phyloP scores from a whole-genome alignment of 148 eudicot genomes.

The Drosera capensis region DNA sequence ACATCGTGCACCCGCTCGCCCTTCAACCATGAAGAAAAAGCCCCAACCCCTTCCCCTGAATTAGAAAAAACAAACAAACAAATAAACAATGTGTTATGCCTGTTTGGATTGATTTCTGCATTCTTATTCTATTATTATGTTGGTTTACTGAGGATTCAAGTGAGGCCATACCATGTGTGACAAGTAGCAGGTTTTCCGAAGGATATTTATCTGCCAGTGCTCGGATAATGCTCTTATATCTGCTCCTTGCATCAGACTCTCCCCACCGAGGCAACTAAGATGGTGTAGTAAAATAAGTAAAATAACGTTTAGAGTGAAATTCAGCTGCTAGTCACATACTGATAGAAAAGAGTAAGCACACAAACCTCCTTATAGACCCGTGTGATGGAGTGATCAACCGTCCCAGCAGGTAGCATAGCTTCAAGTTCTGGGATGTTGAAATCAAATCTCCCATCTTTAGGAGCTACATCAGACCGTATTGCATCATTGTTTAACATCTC shows the following conservation, averaged over 20 bases:
- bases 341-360: too few relatives aligned
- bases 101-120: too few relatives aligned
- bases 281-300: not conserved
- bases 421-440: slow-evolving; percentile 51
- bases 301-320: slow-evolving; percentile 6
- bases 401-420: slow-evolving; percentile 62
- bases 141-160: too few relatives aligned
- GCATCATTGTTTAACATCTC: slow-evolving; percentile 72
- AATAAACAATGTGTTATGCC: too few relatives aligned
- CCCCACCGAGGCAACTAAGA: slow-evolving; percentile 72
- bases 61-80: too few relatives aligned
- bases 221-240: slow-evolving; percentile 45
- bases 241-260: slow-evolving; percentile 40
- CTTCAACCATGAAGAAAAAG: too few relatives aligned
- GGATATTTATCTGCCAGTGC: slow-evolving; percentile 86
- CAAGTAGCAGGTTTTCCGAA: slow-evolving; percentile 72
- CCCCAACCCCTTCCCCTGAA: too few relatives aligned
- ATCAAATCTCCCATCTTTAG: slow-evolving; percentile 61
- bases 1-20: too few relatives aligned
- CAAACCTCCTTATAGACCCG: slow-evolving; percentile 58
- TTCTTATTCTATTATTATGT: too few relatives aligned
- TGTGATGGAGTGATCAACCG: slow-evolving; percentile 39
- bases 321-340: not conserved
- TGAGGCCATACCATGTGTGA: slow-evolving; percentile 94
- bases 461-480: slow-evolving; percentile 41